Evolutionary conservation across 768 basidiomycete species (phyloP).

Genomic region (Amyloporia xantha): DNA sequence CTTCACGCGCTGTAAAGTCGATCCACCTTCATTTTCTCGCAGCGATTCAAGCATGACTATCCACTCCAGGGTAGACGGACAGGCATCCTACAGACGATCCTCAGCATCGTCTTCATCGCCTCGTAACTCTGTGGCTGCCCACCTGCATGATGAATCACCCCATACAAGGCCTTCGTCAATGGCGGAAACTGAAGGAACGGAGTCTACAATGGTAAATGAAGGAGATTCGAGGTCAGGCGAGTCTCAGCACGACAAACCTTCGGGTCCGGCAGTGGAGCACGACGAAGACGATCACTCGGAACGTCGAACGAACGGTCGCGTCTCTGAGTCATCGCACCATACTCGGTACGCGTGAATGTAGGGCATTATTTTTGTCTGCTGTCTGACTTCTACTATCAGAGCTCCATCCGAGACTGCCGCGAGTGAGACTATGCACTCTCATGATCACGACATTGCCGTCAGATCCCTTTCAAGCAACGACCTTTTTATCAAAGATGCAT

Average conservation of each 20-base stretch:
- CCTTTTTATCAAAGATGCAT: slow-evolving; percentile 94
- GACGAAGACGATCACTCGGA: slow-evolving; percentile 3
- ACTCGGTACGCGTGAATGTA: slow-evolving; percentile 8
- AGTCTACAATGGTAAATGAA: slow-evolving; percentile 8
- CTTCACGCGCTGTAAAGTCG: slow-evolving; percentile 69
- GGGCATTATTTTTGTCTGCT: neutral
- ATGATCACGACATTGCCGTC: slow-evolving; percentile 16
- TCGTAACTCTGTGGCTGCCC: slow-evolving; percentile 8
- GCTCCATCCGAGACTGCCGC: slow-evolving; percentile 14
- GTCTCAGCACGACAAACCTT: neutral
- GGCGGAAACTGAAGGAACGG: slow-evolving; percentile 9
- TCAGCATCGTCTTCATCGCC: slow-evolving; percentile 11
- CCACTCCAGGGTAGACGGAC: slow-evolving; percentile 6
- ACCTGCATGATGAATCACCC: slow-evolving; percentile 9
- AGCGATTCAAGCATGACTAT: slow-evolving; percentile 18
- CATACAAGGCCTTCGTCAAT: neutral
- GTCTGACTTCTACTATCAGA: neutral
- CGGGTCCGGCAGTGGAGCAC: neutral
- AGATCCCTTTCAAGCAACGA: slow-evolving; percentile 69
- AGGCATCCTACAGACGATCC: neutral
- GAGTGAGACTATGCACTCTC: slow-evolving; percentile 12
- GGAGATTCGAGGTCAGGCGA: neutral
- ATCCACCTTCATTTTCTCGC: slow-evolving; percentile 7
- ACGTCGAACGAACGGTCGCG: slow-evolving; percentile 1
- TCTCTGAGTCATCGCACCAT: slow-evolving; percentile 3